phyloP scores from a whole-genome alignment of 164 flowering plant genomes.

The Protea cynaroides region DNA sequence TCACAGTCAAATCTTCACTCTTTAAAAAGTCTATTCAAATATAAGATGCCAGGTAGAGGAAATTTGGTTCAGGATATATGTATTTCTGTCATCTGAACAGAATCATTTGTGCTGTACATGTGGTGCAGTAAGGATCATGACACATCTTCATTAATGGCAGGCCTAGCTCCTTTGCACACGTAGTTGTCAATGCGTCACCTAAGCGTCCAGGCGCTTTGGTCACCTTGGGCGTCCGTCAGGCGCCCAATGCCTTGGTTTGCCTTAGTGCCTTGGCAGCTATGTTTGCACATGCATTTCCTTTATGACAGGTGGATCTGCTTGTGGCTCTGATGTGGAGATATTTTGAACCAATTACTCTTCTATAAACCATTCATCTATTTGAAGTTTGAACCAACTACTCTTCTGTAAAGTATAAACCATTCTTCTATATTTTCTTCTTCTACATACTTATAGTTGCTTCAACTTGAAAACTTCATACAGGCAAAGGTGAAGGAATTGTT shows the following conservation, averaged over 20 bases:
- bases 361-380: background rate
- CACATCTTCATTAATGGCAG: background rate
- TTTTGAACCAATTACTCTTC: background rate
- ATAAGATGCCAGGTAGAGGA: background rate
- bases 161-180: too few relatives aligned
- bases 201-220: too few relatives aligned
- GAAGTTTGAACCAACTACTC: background rate
- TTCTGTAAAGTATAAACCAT: too few relatives aligned
- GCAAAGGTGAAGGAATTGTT: constrained; percentile 95
- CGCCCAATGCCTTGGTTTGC: too few relatives aligned
- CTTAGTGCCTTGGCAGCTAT: too few relatives aligned
- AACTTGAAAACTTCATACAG: constrained; percentile 21
- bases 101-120: background rate
- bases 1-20: background rate
- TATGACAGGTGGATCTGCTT: background rate
- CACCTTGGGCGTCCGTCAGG: too few relatives aligned
- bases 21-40: background rate
- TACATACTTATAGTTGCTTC: background rate
- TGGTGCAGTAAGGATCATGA: background rate
- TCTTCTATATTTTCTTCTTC: background rate
- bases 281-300: background rate
- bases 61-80: background rate
- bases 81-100: background rate
- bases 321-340: background rate
- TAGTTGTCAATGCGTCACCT: too few relatives aligned